Evolutionary conservation across 139 green algal species (phyloP), one percentile per base, ranked within the genome.

Genomic region (Gonium pectorale): DNA sequence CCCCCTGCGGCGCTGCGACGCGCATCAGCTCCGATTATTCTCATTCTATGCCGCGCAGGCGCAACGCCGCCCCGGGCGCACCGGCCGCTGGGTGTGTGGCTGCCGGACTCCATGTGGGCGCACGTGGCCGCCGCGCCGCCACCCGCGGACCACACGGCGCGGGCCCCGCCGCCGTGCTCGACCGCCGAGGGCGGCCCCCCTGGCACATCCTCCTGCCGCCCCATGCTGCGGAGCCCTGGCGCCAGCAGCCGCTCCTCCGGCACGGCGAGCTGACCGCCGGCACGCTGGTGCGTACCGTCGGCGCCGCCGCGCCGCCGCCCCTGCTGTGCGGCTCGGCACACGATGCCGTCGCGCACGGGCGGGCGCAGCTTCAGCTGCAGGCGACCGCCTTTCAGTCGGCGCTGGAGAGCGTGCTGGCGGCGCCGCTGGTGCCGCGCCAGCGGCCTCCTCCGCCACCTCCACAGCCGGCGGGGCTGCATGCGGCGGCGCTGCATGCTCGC

Each of bases 281-380:
- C n/a, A n/a, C n/a, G n/a, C n/a, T n/a, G n/a, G n/a, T n/a, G n/a
- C n/a, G n/a, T n/a, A n/a, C n/a, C n/a, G n/a, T n/a, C n/a, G n/a
- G 68, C 37, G 31, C 24, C 11, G 24, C 33, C 0, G 60, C 60
- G 21, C 79, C 79, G 79, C 64, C 79, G 46, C 31, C 37, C 9
- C 44, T 85, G 64, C 46, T 75, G 46, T 85, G 79, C 43, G 27
- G 2, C 33, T 78, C 64, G 2, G 46, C 66, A 22, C 24, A 41
- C 5, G 79, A 85, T 15, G 79, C 79, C 0, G 64, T 85, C 5
- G 79, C 79, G 9, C 66, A 85, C 90, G 79, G 97, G 91, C 52
- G 97, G 90, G 68, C 82, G 87, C 37, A 95, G 84, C 91, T 98
- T 94, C 79, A 97, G 90, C 89, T 93, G 71, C 35, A 95, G 89